Conservation (phyloP, 179 eudicot genomes). For the Gypsophila paniculata region DNA sequence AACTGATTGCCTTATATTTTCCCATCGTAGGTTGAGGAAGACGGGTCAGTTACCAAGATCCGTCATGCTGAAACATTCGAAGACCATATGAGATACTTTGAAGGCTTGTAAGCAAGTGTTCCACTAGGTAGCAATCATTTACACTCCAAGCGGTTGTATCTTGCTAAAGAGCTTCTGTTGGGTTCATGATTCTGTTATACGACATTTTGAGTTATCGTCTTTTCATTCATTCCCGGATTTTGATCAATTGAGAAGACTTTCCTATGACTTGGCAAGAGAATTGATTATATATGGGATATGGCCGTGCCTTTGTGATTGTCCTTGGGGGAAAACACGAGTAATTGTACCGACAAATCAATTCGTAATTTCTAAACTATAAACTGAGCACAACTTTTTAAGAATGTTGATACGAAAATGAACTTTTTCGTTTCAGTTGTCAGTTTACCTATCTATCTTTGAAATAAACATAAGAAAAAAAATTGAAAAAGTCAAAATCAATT, state of each 20-base stretch:
- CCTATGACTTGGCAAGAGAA: no score
- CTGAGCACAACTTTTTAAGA: no score
- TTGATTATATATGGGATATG: no score
- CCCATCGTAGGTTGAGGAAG: conserved; percentile 51
- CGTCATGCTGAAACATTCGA: conserved; percentile 75
- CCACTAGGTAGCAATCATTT: background rate
- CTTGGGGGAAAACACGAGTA: no score
- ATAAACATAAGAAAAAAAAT: no score
- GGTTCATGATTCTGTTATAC: background rate
- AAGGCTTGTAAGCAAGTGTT: conserved; percentile 37
- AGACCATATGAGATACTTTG: conserved; percentile 61
- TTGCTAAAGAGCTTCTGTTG: background rate
- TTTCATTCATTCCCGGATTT: background rate
- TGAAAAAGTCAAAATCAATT: no score
- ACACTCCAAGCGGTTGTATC: background rate
- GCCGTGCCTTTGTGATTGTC: no score
- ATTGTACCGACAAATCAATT: no score
- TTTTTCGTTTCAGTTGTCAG: no score
- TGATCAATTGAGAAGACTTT: background rate
- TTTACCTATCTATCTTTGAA: no score
- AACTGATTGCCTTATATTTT: background rate
- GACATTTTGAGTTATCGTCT: background rate
- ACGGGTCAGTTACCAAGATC: conserved; percentile 68
- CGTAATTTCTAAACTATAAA: no score
- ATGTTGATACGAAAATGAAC: no score